Evolutionary conservation across 2,329 filamentous ascomycete species (phyloP), one percentile per base, ranked within the genome.

Genomic region (Sporothrix humicola): DNA sequence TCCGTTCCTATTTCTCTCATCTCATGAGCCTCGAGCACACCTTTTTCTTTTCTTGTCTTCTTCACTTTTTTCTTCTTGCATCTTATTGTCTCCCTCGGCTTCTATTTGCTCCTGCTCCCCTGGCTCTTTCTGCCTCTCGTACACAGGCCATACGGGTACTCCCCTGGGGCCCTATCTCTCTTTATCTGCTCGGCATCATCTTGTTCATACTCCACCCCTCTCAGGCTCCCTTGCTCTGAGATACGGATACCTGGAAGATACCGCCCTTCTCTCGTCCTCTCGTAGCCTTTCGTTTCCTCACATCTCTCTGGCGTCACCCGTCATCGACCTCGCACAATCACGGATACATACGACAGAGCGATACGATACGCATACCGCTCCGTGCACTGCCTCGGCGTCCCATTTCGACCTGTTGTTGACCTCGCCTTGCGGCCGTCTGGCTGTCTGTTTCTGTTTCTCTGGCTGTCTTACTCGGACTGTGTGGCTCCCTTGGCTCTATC

Each of bases 271-370:
- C 23, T n/a, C 31, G 31, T 7, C 42, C 46, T 17, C 54, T 63
- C 8, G 20, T 31, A 17, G 54, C 66, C 48, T 42, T 69, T n/a
- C 31, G 37, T 61, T 9, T 44, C 48, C 26, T 63, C 13, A 46
- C 12, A 26, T 15, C 20, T 31, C 44, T 69, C 73, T 68, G 50
- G 69, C 70, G 71, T 72, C 63, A 48, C 61, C 54, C 50, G 54
- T 48, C 63, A 44, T 42, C 42, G 15, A 70, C 48, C 37, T 72
- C 46, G 46, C 69, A 69, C 69, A 59, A 54, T 54, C 48, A n/a
- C 44, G 15, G 65, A 68, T 69, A 54, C 9, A 42, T 15, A 54
- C 20, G 20, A 65, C 48, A 50, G 23, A 26, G 23, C 31, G 20
- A 56, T 26, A 56, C 52, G 9, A 37, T 5, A 37, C 31, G 50